Evolutionary conservation across 163 green algal species (phyloP).

Genomic region (Scenedesmus sp.): DNA sequence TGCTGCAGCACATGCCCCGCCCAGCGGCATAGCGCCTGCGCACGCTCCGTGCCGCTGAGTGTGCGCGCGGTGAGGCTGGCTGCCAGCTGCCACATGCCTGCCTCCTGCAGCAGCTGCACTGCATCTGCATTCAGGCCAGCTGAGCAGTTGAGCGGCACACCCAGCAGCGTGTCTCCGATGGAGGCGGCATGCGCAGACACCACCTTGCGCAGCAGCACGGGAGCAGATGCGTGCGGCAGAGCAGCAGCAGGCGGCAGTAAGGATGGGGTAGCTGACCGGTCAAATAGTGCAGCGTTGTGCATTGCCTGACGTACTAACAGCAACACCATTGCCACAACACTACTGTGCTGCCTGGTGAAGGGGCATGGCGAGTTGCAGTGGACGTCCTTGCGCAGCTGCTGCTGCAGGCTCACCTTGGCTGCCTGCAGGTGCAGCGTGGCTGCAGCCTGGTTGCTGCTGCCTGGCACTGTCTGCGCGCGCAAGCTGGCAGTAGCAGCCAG

Average conservation of each 20-base stretch:
- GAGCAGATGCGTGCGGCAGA: neutral
- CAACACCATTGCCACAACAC: neutral
- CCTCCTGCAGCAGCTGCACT: slow-evolving; percentile 72
- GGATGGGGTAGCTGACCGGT: too few relatives aligned
- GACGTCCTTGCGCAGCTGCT: neutral
- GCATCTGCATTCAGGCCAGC: slow-evolving; percentile 66
- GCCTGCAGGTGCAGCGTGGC: slow-evolving; percentile 61
- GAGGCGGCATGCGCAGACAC: slow-evolving; percentile 82
- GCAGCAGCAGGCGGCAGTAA: too few relatives aligned
- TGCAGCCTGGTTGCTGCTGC: slow-evolving; percentile 34
- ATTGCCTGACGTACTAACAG: neutral
- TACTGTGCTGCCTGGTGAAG: too few relatives aligned
- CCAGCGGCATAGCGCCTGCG: slow-evolving; percentile 73
- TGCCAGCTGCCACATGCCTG: slow-evolving; percentile 81
- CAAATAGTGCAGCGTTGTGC: neutral
- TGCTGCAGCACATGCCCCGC: slow-evolving; percentile 68
- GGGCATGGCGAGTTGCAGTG: too few relatives aligned
- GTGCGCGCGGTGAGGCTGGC: slow-evolving; percentile 71
- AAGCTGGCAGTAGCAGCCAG: slow-evolving; percentile 36
- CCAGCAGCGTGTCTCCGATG: slow-evolving; percentile 84
- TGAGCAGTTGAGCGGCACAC: slow-evolving; percentile 85
- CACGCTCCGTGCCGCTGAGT: slow-evolving; percentile 63
- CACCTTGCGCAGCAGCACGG: neutral
- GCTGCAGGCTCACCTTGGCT: slow-evolving; percentile 70
- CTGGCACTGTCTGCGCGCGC: neutral